These are phyloP conservation scores for Corymbia maculata DNA, from an alignment of 345 rosid species.

Conservation along the genomic window DNA sequence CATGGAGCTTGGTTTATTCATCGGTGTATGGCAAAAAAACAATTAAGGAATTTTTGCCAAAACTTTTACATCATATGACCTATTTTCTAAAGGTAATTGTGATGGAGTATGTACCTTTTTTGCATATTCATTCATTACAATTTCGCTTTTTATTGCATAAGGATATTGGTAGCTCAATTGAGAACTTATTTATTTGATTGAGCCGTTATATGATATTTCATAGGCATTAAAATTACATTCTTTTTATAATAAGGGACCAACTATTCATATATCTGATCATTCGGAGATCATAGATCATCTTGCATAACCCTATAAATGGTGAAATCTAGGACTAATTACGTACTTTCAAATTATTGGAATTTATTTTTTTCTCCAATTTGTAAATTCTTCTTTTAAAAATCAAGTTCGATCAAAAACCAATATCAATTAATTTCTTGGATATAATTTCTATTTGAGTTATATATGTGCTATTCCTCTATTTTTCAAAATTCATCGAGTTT, in stretches of 20 bases:
- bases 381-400: neutral
- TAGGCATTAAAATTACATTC: neutral
- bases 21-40: neutral
- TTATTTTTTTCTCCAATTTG: neutral
- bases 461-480: no score
- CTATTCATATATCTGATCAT: accelerated
- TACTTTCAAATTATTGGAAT: neutral
- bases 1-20: no score
- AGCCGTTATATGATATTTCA: neutral
- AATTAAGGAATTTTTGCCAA: neutral
- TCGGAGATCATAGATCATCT: neutral
- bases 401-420: neutral
- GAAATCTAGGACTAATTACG: neutral
- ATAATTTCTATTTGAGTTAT: neutral
- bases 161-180: neutral
- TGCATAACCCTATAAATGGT: neutral
- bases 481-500: neutral
- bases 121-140: neutral
- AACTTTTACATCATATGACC: neutral
- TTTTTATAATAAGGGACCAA: accelerated
- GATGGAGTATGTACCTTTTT: neutral
- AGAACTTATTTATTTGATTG: neutral
- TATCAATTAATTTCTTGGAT: neutral
- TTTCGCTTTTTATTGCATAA: neutral
- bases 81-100: neutral